Percentiles rank a stretch among this genome's conserved stretches.
These are phyloP conservation scores for Elongisporangium senticosum DNA, from an alignment of 352 stramenopile genomes.

Conservation along the genomic window DNA sequence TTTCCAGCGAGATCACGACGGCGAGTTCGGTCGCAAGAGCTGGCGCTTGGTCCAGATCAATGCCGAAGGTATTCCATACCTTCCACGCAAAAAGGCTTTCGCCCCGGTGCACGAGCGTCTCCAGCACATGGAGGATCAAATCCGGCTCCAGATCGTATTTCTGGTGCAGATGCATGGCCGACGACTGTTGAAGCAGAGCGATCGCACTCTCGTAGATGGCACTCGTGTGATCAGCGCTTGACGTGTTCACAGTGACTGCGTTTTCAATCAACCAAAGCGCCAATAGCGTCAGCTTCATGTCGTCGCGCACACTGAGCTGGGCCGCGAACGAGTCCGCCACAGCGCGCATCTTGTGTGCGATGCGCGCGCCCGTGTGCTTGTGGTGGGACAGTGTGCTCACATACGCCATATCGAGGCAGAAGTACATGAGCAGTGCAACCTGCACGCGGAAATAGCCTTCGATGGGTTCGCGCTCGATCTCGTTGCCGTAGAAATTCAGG, in stretches of 20 bases:
- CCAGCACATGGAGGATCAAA: slow-evolving; percentile 68
- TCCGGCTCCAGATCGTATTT: slow-evolving; percentile 69
- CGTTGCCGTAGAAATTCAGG: slow-evolving; percentile 50
- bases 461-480: slow-evolving; percentile 61
- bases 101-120: slow-evolving; percentile 71
- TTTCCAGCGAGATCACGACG: slow-evolving; percentile 72
- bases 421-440: slow-evolving; percentile 72
- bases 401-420: slow-evolving; percentile 68
- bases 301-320: slow-evolving; percentile 64
- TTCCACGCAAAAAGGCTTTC: slow-evolving; percentile 79
- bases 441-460: slow-evolving; percentile 75
- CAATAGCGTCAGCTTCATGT: slow-evolving; percentile 79
- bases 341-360: slow-evolving; percentile 57
- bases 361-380: slow-evolving; percentile 37
- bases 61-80: slow-evolving; percentile 77
- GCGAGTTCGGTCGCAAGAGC: slow-evolving; percentile 55
- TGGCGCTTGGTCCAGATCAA: slow-evolving; percentile 44
- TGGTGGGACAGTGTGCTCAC: slow-evolving; percentile 44
- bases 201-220: slow-evolving; percentile 63
- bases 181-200: slow-evolving; percentile 58
- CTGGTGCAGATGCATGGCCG: slow-evolving; percentile 64
- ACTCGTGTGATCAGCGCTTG: slow-evolving; percentile 49
- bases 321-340: slow-evolving; percentile 67
- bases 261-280: slow-evolving; percentile 82
- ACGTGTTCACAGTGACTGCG: slow-evolving; percentile 59